A percentile compares a stretch with the other conserved stretches of the same genome.
phyloP scores from a whole-genome alignment of 73 alveolate genomes.

The Symbiodinium pilosum region DNA sequence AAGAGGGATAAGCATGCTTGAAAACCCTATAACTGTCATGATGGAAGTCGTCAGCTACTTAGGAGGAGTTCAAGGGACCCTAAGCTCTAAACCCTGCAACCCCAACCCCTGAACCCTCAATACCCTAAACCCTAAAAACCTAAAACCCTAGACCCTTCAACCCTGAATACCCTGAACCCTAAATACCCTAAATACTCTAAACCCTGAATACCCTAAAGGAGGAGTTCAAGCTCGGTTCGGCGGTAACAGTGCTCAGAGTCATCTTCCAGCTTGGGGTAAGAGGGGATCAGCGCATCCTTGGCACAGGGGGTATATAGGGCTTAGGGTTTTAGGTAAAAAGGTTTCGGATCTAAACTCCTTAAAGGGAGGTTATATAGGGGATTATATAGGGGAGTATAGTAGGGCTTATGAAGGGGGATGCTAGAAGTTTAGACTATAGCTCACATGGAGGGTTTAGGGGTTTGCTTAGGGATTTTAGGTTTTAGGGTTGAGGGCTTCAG shows the following conservation, averaged over 20 bases:
- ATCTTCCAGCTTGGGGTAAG: conserved; percentile 95
- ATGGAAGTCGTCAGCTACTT: too few relatives aligned
- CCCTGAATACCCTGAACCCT: not conserved
- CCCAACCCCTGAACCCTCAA: not conserved
- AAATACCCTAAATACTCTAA: not conserved
- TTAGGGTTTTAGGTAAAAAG: not conserved
- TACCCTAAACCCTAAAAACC: not conserved
- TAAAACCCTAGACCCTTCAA: not conserved
- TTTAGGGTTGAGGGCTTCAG: too few relatives aligned
- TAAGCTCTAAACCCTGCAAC: not conserved
- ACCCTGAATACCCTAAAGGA: not conserved
- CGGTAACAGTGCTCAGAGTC: conserved; percentile 95
- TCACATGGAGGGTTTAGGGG: too few relatives aligned
- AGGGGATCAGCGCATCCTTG: conserved; percentile 95
- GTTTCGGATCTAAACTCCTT: too few relatives aligned
- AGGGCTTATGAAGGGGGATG: too few relatives aligned
- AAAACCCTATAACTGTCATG: too few relatives aligned
- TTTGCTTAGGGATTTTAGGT: too few relatives aligned
- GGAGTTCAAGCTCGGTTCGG: conserved; percentile 85
- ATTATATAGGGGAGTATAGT: too few relatives aligned
- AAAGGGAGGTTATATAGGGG: too few relatives aligned
- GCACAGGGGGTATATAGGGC: not conserved
- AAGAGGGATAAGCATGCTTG: too few relatives aligned
- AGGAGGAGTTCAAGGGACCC: not conserved
- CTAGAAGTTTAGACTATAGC: too few relatives aligned